Evolutionary conservation across 2,329 filamentous ascomycete genomes (phyloP).

Genomic region (Fusarium irregulare): DNA sequence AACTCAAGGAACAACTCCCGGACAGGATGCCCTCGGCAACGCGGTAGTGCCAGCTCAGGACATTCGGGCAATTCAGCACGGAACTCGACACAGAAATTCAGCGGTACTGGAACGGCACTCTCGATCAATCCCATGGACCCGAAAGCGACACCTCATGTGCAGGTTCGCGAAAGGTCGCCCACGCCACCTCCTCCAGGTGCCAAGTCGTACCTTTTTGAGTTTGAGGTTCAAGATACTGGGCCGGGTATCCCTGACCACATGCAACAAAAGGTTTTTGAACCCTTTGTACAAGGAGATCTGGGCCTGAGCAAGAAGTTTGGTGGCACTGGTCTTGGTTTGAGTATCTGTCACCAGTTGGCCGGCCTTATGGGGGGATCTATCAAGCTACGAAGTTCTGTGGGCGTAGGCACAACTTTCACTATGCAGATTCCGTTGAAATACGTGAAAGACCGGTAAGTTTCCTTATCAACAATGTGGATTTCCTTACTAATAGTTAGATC

Average conservation of each 20-base stretch:
- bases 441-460: constrained; percentile 67
- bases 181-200: constrained; percentile 71
- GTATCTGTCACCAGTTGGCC: constrained; percentile 89
- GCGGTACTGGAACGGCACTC: constrained; percentile 63
- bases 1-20: constrained; percentile 59
- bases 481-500: constrained; percentile 30
- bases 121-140: constrained; percentile 72
- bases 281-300: constrained; percentile 92
- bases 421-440: constrained; percentile 86
- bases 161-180: constrained; percentile 65
- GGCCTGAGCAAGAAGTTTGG: constrained; percentile 90
- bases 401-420: constrained; percentile 82
- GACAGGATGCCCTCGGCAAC: constrained; percentile 56
- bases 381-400: constrained; percentile 75
- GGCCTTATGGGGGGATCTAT: constrained; percentile 85
- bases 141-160: constrained; percentile 60
- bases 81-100: constrained; percentile 36
- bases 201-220: constrained; percentile 80
- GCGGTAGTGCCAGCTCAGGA: constrained; percentile 62
- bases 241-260: constrained; percentile 84
- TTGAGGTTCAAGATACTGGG: constrained; percentile 88
- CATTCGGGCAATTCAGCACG: constrained; percentile 61
- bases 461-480: too few relatives aligned
- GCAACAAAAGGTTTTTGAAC: constrained; percentile 88
- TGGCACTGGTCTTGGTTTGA: constrained; percentile 87